A percentile compares a stretch with the other conserved stretches of the same genome.
phyloP scores from a whole-genome alignment of 179 eudicot genomes.

The Amaranthus tricolor region DNA sequence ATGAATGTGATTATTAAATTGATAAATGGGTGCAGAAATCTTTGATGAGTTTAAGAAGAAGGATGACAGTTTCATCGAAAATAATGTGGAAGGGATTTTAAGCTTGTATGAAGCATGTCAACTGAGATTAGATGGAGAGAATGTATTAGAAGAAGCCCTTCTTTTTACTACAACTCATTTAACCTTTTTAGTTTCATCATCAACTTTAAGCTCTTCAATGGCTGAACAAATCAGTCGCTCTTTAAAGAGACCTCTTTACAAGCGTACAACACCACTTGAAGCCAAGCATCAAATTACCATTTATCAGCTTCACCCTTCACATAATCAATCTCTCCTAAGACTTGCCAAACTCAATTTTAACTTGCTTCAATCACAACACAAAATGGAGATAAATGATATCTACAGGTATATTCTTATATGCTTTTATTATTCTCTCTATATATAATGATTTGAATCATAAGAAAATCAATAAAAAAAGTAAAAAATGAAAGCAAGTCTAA shows the following conservation, averaged over 20 bases:
- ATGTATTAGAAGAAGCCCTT: conserved; percentile 18
- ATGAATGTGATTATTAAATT: too few relatives aligned
- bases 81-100: conserved; percentile 26
- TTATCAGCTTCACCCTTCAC: conserved; percentile 14
- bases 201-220: neutral
- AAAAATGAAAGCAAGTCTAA: too few relatives aligned
- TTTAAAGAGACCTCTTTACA: conserved; percentile 24
- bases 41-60: conserved; percentile 27
- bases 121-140: conserved; percentile 19
- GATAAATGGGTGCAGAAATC: conserved; percentile 14
- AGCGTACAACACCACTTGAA: conserved; percentile 18
- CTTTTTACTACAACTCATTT: conserved; percentile 1
- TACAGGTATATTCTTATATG: conserved; percentile 22
- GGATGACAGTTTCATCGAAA: conserved; percentile 25
- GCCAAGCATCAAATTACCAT: conserved; percentile 26
- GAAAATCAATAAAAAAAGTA: too few relatives aligned
- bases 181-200: neutral
- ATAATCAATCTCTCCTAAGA: conserved; percentile 12
- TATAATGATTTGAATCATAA: too few relatives aligned
- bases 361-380: conserved; percentile 25
- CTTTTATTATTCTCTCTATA: too few relatives aligned
- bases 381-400: conserved; percentile 26
- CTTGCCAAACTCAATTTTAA: conserved; percentile 42
- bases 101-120: conserved; percentile 36
- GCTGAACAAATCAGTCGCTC: conserved; percentile 19